Evolutionary conservation across 208 protist genomes (phyloP).

Genomic region (Angomonas ambiguus): DNA sequence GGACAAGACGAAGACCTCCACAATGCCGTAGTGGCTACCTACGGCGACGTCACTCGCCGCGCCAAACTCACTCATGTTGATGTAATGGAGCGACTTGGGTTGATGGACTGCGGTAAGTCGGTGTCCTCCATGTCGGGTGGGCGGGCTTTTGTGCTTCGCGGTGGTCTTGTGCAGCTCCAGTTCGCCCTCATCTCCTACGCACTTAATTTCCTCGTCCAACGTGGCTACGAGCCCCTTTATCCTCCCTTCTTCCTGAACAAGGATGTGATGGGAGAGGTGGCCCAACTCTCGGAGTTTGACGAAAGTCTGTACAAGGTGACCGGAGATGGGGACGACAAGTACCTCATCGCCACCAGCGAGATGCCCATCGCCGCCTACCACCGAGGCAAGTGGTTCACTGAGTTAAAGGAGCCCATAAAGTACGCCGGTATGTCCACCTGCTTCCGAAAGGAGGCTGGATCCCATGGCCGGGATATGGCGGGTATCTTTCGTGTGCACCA

Average conservation of each 20-base stretch:
- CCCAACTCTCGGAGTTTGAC: conserved; percentile 99
- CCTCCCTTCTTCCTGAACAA: conserved; percentile 99
- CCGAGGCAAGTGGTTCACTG: conserved; percentile 91
- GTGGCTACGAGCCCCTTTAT: conserved; percentile 95
- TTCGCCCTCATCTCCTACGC: conserved; percentile 97
- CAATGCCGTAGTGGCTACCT: conserved; percentile 85
- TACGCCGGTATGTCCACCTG: conserved; percentile 98
- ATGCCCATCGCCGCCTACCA: conserved; percentile 98
- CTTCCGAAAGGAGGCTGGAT: conserved; percentile 99
- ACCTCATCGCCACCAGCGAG: conserved; percentile 99
- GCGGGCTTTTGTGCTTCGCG: conserved; percentile 98
- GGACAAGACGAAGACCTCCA: conserved; percentile 94
- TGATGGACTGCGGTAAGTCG: conserved; percentile 74
- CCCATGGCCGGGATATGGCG: conserved; percentile 93
- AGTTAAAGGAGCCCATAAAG: conserved; percentile 88
- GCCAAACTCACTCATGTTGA: conserved; percentile 89
- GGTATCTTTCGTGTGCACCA: conserved; percentile 97
- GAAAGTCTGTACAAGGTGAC: conserved; percentile 99
- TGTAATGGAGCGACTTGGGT: conserved; percentile 90
- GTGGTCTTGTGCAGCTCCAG: conserved; percentile 96
- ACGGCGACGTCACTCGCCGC: conserved; percentile 76
- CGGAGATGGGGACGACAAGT: conserved; percentile 98
- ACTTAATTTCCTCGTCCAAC: conserved; percentile 92
- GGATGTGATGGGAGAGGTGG: conserved; percentile 95
- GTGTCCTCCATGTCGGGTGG: conserved; percentile 93